Percentiles rank a stretch among this genome's conserved stretches.
Conservation (phyloP, 2,329 filamentous ascomycete genomes). For the Botrytis deweyae region DNA sequence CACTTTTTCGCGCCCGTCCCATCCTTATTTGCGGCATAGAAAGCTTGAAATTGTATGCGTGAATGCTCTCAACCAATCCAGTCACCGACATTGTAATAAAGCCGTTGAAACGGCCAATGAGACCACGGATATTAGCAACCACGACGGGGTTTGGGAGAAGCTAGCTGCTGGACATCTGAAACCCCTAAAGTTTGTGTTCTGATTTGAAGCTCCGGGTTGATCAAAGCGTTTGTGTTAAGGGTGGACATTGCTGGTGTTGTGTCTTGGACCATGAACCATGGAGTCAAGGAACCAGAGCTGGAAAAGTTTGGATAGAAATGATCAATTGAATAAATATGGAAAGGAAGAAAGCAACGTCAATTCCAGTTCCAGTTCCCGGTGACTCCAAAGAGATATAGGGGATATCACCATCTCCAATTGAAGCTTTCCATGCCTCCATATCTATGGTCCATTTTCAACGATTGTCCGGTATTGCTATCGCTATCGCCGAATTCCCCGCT, state of each 20-base stretch:
- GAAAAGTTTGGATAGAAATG: not conserved
- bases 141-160: not conserved
- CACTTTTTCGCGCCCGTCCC: not conserved
- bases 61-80: not conserved
- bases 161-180: not conserved
- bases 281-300: not conserved
- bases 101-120: not conserved
- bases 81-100: not conserved
- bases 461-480: not conserved
- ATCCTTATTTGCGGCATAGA: not conserved
- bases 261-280: not conserved
- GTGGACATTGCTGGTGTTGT: not conserved
- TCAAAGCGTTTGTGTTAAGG: not conserved
- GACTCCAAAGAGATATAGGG: not conserved
- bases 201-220: not conserved
- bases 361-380: not conserved
- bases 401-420: not conserved
- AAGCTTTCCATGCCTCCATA: not conserved
- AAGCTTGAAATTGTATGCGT: not conserved
- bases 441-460: not conserved
- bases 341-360: not conserved
- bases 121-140: conserved; percentile 4
- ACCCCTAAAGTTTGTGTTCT: not conserved
- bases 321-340: not conserved
- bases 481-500: not conserved